Conservation (phyloP, 352 stramenopile genomes). For the Globisporangium okanoganense region DNA sequence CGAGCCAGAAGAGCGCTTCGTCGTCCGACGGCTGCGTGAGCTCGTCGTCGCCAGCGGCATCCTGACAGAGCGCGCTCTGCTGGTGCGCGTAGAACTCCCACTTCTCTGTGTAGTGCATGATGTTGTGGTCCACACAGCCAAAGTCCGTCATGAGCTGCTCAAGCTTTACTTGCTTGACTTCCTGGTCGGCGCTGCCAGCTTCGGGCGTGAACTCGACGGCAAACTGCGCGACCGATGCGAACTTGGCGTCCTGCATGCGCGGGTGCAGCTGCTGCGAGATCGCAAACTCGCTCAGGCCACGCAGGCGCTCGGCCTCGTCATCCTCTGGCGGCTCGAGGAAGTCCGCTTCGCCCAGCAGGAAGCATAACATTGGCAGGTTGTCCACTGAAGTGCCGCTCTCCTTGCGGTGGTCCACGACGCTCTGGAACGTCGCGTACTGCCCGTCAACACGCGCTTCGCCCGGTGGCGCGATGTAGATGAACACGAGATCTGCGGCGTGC, state of each 20-base stretch:
- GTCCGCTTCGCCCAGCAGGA: constrained; percentile 61
- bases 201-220: constrained; percentile 64
- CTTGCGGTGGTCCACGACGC: constrained; percentile 27
- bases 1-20: constrained; percentile 65
- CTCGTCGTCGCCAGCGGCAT: constrained; percentile 25
- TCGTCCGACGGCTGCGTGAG: constrained; percentile 47
- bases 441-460: constrained; percentile 32
- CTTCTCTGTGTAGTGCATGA: constrained; percentile 82
- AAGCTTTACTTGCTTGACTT: constrained; percentile 33
- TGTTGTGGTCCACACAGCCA: constrained; percentile 63
- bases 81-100: constrained; percentile 68
- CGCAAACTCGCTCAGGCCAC: constrained; percentile 74
- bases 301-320: constrained; percentile 48
- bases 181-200: constrained; percentile 22
- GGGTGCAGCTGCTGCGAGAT: constrained; percentile 69
- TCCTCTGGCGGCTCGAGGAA: constrained; percentile 47
- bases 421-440: constrained; percentile 46
- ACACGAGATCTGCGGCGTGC: constrained; percentile 36
- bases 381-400: constrained; percentile 15
- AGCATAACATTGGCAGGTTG: constrained; percentile 54
- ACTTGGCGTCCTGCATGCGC: constrained; percentile 35
- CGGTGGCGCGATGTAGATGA: constrained; percentile 59
- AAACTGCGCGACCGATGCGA: constrained; percentile 58
- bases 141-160: constrained; percentile 70
- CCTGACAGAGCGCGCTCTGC: constrained; percentile 31